phyloP scores from a whole-genome alignment of 2,329 filamentous ascomycete species.

The Myriosclerotinia duriaeana region DNA sequence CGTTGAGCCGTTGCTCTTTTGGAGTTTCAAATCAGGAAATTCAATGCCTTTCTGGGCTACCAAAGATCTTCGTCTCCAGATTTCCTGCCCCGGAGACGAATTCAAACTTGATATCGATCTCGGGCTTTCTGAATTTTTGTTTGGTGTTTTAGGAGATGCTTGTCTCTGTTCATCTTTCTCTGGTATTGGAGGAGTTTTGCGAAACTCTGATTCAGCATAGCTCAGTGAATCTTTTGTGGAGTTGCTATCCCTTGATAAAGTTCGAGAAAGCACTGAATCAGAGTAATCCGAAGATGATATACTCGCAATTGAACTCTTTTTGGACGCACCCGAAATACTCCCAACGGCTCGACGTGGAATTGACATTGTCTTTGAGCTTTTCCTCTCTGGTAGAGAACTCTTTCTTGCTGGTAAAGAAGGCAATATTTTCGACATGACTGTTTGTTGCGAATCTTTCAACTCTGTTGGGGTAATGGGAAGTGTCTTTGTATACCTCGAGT shows the following conservation, averaged over 20 bases:
- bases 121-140: conserved; percentile 22
- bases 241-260: conserved; percentile 33
- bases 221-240: conserved; percentile 34
- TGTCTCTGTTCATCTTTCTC: conserved; percentile 31
- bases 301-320: conserved; percentile 30
- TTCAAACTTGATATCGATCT: conserved; percentile 27
- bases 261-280: conserved; percentile 28
- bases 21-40: conserved; percentile 38
- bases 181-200: conserved; percentile 32
- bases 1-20: conserved; percentile 40
- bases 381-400: conserved; percentile 27
- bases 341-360: conserved; percentile 38
- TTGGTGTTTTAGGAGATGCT: conserved; percentile 23
- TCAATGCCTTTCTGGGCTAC: conserved; percentile 34
- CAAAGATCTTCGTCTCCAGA: conserved; percentile 39
- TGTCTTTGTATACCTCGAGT: conserved; percentile 36
- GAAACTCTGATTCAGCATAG: conserved; percentile 32
- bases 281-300: conserved; percentile 36
- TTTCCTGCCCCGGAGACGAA: conserved; percentile 32
- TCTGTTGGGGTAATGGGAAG: conserved; percentile 30
- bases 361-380: conserved; percentile 24
- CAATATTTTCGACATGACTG: conserved; percentile 26
- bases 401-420: conserved; percentile 24
- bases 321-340: conserved; percentile 23
- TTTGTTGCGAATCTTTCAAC: conserved; percentile 13